phyloP scores from a whole-genome alignment of 257 asterid genomes.

The Lavandula angustifolia region DNA sequence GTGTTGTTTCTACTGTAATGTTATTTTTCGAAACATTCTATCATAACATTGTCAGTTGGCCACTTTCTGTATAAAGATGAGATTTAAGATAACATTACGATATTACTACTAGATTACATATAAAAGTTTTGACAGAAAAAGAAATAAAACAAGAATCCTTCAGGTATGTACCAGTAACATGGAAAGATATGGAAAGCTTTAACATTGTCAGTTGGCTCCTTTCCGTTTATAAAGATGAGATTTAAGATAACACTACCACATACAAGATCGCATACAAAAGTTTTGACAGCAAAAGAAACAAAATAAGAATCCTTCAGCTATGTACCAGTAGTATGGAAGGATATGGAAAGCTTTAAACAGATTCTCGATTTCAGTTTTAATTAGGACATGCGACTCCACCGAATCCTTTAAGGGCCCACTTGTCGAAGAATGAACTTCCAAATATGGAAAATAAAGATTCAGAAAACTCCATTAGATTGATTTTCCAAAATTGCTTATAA shows the following conservation, averaged over 20 bases:
- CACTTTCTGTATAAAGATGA: neutral
- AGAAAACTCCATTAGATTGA: neutral
- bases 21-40: neutral
- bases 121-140: neutral
- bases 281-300: neutral
- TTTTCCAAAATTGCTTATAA: slow-evolving; percentile 4
- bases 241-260: slow-evolving; percentile 16
- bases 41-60: neutral
- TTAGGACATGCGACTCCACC: neutral
- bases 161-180: slow-evolving; percentile 7
- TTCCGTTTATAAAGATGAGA: neutral
- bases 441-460: slow-evolving; percentile 10
- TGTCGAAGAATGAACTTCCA: slow-evolving; percentile 4
- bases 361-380: neutral
- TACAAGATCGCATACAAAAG: neutral
- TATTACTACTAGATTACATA: neutral
- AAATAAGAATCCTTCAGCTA: slow-evolving; percentile 11
- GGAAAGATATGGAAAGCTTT: neutral
- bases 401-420: neutral
- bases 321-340: slow-evolving; percentile 10
- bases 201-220: no score
- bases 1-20: neutral
- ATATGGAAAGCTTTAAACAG: neutral
- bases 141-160: slow-evolving; percentile 2
- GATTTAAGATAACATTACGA: slow-evolving; percentile 20